Base-by-base conservation (phyloP, 108 stramenopile genomes). In the Cyclostephanos invisitatus region DNA sequence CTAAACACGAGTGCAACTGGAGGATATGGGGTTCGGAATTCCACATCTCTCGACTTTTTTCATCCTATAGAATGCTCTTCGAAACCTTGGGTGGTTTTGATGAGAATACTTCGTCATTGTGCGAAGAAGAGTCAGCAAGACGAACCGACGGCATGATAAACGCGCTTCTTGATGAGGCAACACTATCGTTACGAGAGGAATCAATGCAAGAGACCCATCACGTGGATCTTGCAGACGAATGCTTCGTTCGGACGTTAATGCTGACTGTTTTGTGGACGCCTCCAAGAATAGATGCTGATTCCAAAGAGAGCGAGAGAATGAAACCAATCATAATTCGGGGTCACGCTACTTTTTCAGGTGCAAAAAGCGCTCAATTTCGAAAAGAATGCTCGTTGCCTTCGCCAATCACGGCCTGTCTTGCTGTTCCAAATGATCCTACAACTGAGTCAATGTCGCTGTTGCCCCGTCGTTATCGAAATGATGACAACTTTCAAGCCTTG, bases 1-100 rank as follows among this genome's bases (percentile, higher is more conserved):
- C 47, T 46, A 54, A 61, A 10, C 24, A 57, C 22, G 44, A 32
- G 58, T 32, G 21, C 24, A 55, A 62, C 11, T 86, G 80, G 78
- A 78, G 69, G 46, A 68, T 83, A 22, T 89, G 87, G 87, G 89
- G 86, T 21, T 55, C 51, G 17, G 74, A 85, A 24, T 92, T 86
- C 80, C 91, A 92, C 71, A 36, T 84, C 56, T 49, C 86, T 11
- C 76, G 91, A 50, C 66, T 92, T 51, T 51, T 56, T 7, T 54
- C 64, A 40, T 92, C 86, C 0, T 87, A 73, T 62, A n/a, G 46
- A 57, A 65, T 42, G 36, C 35, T 80, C n/a, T 22, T 57, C 0
- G 40, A 63, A 12, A 80, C 50, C 55, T 18, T 70, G 40, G 40
- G 25, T 50, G 20, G n/a, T 40, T 18, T 27, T 37, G 72, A 64